phyloP scores from a whole-genome alignment of 2,329 filamentous ascomycete species.

The Ceratocystis papillata region DNA sequence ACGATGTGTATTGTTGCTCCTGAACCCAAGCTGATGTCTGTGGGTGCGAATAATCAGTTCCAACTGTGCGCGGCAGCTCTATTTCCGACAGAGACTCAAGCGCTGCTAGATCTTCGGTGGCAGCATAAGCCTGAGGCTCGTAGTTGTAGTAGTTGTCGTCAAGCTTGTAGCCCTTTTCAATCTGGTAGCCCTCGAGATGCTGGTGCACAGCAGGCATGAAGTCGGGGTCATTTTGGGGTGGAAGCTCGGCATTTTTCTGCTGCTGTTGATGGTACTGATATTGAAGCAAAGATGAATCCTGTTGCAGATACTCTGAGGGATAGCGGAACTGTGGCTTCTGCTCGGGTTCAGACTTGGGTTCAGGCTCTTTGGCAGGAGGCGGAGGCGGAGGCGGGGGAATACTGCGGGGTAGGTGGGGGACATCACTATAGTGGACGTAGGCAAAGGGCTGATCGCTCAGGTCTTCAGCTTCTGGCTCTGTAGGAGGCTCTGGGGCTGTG shows the following conservation, averaged over 20 bases:
- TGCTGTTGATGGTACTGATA: neutral
- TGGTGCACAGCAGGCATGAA: conserved; percentile 2
- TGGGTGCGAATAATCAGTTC: conserved; percentile 1
- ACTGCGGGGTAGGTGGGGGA: neutral
- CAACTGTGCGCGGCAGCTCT: conserved; percentile 3
- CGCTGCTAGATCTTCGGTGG: conserved; percentile 2
- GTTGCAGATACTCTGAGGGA: neutral
- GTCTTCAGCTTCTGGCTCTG: conserved; percentile 4
- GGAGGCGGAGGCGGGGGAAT: neutral
- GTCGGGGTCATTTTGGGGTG: neutral
- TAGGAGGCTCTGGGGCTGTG: neutral
- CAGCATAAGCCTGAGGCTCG: neutral
- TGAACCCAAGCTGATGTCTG: conserved; percentile 7
- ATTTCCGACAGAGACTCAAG: conserved; percentile 11
- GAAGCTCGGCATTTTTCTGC: neutral
- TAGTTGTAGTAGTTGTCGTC: conserved; percentile 9
- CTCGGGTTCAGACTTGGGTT: neutral
- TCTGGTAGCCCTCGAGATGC: conserved; percentile 2
- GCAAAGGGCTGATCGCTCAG: conserved; percentile 3
- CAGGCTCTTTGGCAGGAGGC: neutral
- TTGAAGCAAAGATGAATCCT: neutral
- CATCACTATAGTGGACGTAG: conserved; percentile 2
- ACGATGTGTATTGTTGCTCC: neutral
- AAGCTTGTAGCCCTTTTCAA: conserved; percentile 9
- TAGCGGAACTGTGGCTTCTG: neutral